Evolutionary conservation across 1,284 basidiomycete species (phyloP).

Genomic region (Gymnopus androsaceus): DNA sequence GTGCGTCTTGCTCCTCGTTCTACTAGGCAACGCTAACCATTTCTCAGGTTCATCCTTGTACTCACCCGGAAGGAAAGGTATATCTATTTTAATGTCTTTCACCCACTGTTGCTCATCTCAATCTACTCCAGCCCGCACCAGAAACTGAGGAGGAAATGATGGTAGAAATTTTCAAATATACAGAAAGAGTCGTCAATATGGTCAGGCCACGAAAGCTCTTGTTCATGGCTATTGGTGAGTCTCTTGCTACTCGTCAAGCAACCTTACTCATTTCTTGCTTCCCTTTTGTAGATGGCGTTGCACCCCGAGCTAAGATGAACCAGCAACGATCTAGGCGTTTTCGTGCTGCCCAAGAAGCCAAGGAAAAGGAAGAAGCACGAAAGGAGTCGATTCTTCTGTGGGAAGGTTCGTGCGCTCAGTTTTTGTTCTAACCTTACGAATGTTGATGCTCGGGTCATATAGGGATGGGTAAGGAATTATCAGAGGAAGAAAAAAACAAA

Average conservation of each 20-base stretch:
- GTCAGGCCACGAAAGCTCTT: constrained; percentile 91
- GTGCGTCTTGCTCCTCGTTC: constrained; percentile 34
- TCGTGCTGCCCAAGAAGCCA: constrained; percentile 91
- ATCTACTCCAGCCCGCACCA: constrained; percentile 71
- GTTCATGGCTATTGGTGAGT: constrained; percentile 94
- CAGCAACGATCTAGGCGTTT: constrained; percentile 97
- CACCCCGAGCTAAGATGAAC: constrained; percentile 99
- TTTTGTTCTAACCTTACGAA: background rate
- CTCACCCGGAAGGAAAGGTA: constrained; percentile 94
- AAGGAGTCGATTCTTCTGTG: constrained; percentile 83
- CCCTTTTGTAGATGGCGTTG: constrained; percentile 79
- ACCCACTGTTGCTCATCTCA: constrained; percentile 14
- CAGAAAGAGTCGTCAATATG: constrained; percentile 98
- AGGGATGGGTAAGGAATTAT: constrained; percentile 91
- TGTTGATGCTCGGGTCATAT: constrained; percentile 1
- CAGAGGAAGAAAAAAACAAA: constrained; percentile 83
- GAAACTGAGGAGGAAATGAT: constrained; percentile 99
- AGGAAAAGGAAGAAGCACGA: constrained; percentile 88
- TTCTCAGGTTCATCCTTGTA: constrained; percentile 93
- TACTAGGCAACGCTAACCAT: constrained; percentile 7
- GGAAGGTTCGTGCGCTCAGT: constrained; percentile 58
- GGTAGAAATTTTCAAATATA: constrained; percentile 96
- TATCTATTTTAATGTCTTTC: background rate
- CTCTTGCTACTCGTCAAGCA: background rate
- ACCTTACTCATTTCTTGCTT: constrained; percentile 1